Conservation (phyloP, 768 basidiomycete species). For the Cantharellus anzutake region DNA sequence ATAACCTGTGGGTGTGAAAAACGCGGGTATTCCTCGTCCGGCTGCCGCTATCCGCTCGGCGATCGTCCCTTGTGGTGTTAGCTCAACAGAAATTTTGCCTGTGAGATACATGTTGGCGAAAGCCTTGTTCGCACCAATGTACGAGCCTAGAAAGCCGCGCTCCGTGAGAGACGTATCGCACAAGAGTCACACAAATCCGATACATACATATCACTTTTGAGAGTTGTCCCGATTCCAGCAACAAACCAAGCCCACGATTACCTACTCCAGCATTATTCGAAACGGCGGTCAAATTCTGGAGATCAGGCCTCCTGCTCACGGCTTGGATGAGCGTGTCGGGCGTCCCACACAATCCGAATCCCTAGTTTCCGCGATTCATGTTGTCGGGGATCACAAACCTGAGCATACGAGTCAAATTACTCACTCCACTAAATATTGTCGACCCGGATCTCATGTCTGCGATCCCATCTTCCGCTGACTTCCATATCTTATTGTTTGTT, state of each 20-base stretch:
- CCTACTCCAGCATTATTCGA: constrained; percentile 75
- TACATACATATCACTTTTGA: constrained; percentile 57
- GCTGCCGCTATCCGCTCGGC: constrained; percentile 76
- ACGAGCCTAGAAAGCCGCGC: constrained; percentile 2
- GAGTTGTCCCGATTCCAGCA: constrained; percentile 57
- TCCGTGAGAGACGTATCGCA: neutral
- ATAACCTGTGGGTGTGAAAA: constrained; percentile 77
- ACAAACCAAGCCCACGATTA: constrained; percentile 50
- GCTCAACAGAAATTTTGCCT: constrained; percentile 67
- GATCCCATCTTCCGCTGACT: constrained; percentile 65
- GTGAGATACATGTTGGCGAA: constrained; percentile 68
- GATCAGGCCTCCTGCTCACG: constrained; percentile 50
- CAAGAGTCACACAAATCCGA: neutral
- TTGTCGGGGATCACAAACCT: neutral
- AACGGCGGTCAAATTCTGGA: constrained; percentile 57
- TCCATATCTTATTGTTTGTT: constrained; percentile 40
- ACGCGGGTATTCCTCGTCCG: constrained; percentile 83
- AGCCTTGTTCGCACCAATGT: constrained; percentile 36
- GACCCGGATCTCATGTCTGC: constrained; percentile 67
- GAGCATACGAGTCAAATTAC: constrained; percentile 11
- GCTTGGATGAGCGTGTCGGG: constrained; percentile 76
- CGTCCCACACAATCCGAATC: constrained; percentile 79
- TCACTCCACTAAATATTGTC: constrained; percentile 63
- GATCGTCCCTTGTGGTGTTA: constrained; percentile 83
- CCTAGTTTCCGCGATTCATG: constrained; percentile 20